Evolutionary conservation across 2,329 filamentous ascomycete genomes (phyloP), one percentile per base, ranked within the genome.

Genomic region (Aspergillus awamori): DNA sequence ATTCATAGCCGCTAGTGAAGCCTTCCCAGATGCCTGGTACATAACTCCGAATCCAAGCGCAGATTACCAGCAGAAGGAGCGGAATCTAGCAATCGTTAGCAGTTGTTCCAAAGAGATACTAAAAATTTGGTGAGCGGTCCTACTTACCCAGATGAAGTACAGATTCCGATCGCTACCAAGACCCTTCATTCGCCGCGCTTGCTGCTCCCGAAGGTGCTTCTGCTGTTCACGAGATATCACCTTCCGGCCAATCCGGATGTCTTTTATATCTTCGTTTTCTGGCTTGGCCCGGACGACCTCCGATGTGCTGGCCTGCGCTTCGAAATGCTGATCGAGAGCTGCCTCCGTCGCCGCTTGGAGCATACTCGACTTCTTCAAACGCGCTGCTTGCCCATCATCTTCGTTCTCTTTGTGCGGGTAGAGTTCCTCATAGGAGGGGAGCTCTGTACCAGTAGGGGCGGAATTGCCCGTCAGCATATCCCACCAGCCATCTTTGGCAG

Each of bases 401-500:
- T 67, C 67, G 30, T 66, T 61, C 33, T 74, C 74, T 24, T 77
- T 72, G 43, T 74, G 72, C 5, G 90, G 91, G 73, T 87, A 95
- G 28, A 95, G 85, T 52, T 93, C 91, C 57, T 93, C 88, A 66
- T 95, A 95, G 0, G 91, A 86, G 8, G 91, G 91, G 8, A 90
- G 90, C 33, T 85, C 81, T 4, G 82, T 79, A 8, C 85, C 76
- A 41, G 77, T 78, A 20, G 77, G 79, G n/a, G 53, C 26, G 15
- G 53, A 74, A 55, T 78, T 77, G 8, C 80, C 80, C 33, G 86
- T 86, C 48, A 89, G 83, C 28, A 89, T 78, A 70, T 89, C 87
- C 85, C 87, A 91, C 88, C 89, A 91, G 62, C 83, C 76, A 61
- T 82, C 79, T 57, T 75, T 72, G 51, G 68, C 72, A 13, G 72